Evolutionary conservation across 2,329 filamentous ascomycete genomes (phyloP).

Genomic region (Botrytis elliptica): DNA sequence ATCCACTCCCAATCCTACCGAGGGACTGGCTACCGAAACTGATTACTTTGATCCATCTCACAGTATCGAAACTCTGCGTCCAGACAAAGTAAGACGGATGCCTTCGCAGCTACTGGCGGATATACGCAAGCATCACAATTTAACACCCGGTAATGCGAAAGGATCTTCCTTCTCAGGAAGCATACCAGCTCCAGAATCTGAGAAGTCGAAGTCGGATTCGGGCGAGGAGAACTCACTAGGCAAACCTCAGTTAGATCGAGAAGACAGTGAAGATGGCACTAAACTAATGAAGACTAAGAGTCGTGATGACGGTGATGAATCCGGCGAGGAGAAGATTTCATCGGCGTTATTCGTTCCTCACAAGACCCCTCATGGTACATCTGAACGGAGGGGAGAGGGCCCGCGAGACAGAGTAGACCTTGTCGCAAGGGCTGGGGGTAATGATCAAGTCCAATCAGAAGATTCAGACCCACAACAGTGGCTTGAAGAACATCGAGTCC

Average conservation of each 20-base stretch:
- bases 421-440: slow-evolving; percentile 17
- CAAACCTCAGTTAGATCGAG: slow-evolving; percentile 13
- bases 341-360: slow-evolving; percentile 81
- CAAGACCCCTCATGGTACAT: slow-evolving; percentile 51
- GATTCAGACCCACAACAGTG: slow-evolving; percentile 37
- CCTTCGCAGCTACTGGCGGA: slow-evolving; percentile 37
- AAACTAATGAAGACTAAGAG: slow-evolving; percentile 28
- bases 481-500: slow-evolving; percentile 39
- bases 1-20: slow-evolving; percentile 21
- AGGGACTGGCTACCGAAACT: slow-evolving; percentile 30
- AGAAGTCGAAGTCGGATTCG: slow-evolving; percentile 27
- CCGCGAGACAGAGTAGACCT: slow-evolving; percentile 23
- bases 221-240: slow-evolving; percentile 16
- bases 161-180: slow-evolving; percentile 38
- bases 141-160: slow-evolving; percentile 36
- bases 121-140: slow-evolving; percentile 38
- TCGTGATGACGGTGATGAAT: slow-evolving; percentile 53
- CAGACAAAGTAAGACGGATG: slow-evolving; percentile 31
- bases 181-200: slow-evolving; percentile 36
- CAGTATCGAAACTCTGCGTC: slow-evolving; percentile 26
- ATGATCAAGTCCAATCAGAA: slow-evolving; percentile 29
- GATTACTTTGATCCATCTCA: slow-evolving; percentile 34
- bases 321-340: slow-evolving; percentile 82
- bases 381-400: slow-evolving; percentile 37
- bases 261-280: slow-evolving; percentile 44